Evolutionary conservation across 305 asterid genomes (phyloP).

Genomic region (Fraxinus paxiana): DNA sequence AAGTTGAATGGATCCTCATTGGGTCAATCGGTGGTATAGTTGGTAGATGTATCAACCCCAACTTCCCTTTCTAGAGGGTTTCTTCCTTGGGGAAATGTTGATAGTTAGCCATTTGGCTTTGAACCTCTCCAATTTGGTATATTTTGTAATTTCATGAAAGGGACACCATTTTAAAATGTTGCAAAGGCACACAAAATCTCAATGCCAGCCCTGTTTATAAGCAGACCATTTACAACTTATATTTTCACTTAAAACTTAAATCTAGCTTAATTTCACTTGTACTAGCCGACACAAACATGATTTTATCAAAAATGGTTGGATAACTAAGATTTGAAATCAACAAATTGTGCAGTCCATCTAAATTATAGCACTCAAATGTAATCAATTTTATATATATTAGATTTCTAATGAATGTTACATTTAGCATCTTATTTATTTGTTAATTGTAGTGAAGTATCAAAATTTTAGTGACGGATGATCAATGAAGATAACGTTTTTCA

Average conservation of each 20-base stretch:
- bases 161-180: too few species aligned
- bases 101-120: too few species aligned
- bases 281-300: not conserved
- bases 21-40: too few species aligned
- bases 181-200: too few species aligned
- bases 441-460: not conserved
- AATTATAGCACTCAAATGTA: not conserved
- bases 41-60: too few species aligned
- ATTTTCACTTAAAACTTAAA: not conserved
- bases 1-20: too few species aligned
- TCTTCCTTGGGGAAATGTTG: too few species aligned
- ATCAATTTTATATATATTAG: too few species aligned
- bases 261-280: not conserved
- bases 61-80: too few species aligned
- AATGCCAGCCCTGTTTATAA: not conserved
- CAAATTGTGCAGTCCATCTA: not conserved
- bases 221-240: not conserved
- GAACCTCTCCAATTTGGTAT: too few species aligned
- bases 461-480: not conserved
- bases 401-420: too few species aligned
- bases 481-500: not conserved
- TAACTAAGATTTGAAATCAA: not conserved
- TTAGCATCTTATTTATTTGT: not conserved
- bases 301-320: not conserved
- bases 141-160: too few species aligned